Conservation (phyloP, 257 asterid species). For the Cruciata laevipes region DNA sequence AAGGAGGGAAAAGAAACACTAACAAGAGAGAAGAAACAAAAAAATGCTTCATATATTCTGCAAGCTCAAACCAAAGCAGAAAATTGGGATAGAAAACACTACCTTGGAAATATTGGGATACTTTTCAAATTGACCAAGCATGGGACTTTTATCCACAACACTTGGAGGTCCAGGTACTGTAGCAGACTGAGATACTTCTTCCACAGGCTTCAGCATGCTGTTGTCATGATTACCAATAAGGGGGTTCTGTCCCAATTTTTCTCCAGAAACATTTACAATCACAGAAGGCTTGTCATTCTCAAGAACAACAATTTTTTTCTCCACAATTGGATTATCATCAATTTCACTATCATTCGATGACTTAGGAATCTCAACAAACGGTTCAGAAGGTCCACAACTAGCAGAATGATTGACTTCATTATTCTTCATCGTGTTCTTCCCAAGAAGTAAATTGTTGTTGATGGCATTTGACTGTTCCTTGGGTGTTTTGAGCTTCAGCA, state of each 20-base stretch:
- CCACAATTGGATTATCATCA: constrained; percentile 66
- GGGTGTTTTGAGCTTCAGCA: constrained; percentile 60
- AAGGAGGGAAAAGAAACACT: background rate
- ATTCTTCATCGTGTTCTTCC: constrained; percentile 20
- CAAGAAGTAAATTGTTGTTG: constrained; percentile 29
- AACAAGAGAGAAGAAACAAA: background rate
- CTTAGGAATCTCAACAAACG: constrained; percentile 22
- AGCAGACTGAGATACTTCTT: constrained; percentile 25
- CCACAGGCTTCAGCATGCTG: constrained; percentile 27
- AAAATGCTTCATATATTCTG: background rate
- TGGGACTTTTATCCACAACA: constrained; percentile 27
- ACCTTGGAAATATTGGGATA: constrained; percentile 46
- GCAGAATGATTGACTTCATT: constrained; percentile 29
- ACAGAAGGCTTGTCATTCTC: constrained; percentile 68
- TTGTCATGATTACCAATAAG: constrained; percentile 21
- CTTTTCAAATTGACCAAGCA: constrained; percentile 25
- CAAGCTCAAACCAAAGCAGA: background rate
- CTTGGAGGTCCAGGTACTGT: constrained; percentile 35
- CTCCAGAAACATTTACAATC: constrained; percentile 29
- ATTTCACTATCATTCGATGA: constrained; percentile 34
- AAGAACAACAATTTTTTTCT: constrained; percentile 71
- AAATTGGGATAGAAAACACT: constrained; percentile 10
- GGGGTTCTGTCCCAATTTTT: constrained; percentile 23
- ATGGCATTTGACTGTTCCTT: constrained; percentile 28
- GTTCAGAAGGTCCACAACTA: constrained; percentile 28